These are phyloP conservation scores for Phytophthora syringae DNA, from an alignment of 352 stramenopile species.

Conservation along the genomic window DNA sequence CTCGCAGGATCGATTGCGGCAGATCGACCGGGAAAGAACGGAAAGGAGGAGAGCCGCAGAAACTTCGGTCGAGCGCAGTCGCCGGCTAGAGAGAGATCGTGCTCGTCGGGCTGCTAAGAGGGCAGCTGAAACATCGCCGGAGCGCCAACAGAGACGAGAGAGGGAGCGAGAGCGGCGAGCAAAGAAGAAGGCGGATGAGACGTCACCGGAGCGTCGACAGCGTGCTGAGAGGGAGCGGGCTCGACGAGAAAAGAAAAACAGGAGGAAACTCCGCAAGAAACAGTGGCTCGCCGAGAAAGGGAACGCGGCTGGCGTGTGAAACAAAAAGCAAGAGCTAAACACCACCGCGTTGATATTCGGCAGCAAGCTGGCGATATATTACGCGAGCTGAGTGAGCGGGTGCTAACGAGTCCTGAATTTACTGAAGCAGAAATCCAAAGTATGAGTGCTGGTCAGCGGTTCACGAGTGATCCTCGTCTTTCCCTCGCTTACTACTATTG, in stretches of 20 bases:
- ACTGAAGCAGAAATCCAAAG: background rate
- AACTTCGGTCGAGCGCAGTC: no score
- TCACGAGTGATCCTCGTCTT: conserved; percentile 4
- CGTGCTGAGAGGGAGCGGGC: background rate
- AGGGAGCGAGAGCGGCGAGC: no score
- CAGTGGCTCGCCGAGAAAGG: background rate
- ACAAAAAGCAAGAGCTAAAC: background rate
- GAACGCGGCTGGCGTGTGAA: background rate
- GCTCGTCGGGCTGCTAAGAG: no score
- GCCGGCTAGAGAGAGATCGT: no score
- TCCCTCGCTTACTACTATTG: conserved; percentile 1
- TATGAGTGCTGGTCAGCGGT: conserved; percentile 1
- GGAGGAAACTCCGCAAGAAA: background rate
- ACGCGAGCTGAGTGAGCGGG: background rate
- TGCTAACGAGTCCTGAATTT: background rate
- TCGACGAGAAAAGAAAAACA: background rate
- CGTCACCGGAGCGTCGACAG: background rate
- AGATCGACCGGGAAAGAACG: background rate
- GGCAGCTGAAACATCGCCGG: no score
- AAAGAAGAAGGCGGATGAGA: background rate
- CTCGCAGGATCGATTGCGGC: background rate
- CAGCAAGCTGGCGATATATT: background rate
- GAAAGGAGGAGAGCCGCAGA: no score
- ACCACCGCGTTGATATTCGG: background rate
- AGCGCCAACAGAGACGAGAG: no score